A percentile compares a stretch with the other conserved stretches of the same genome.
phyloP scores from a whole-genome alignment of 805 yeast genomes.

The Nakazawaea anatomiae region DNA sequence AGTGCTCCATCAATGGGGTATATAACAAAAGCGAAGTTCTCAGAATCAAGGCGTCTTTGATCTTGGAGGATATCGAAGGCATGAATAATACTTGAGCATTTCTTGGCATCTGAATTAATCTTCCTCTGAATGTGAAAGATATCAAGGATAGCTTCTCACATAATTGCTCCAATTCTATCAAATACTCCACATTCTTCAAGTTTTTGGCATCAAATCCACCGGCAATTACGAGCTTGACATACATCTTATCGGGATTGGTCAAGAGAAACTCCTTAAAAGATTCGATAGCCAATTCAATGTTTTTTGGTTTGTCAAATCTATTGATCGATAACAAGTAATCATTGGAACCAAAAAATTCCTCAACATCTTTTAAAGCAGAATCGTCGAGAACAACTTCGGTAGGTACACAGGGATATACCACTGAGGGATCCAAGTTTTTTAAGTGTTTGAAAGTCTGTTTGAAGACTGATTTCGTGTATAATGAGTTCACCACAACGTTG shows the following conservation, averaged over 20 bases:
- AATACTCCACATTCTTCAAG: constrained; percentile 67
- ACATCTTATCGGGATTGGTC: constrained; percentile 23
- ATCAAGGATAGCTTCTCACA: constrained; percentile 40
- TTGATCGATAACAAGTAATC: constrained; percentile 68
- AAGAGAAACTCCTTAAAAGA: constrained; percentile 47
- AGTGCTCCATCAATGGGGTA: constrained; percentile 91
- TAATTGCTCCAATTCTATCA: constrained; percentile 50
- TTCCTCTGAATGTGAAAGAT: constrained; percentile 38
- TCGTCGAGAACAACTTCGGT: constrained; percentile 18
- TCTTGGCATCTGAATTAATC: constrained; percentile 22
- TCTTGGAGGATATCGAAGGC: constrained; percentile 67
- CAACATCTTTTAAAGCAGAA: constrained; percentile 26
- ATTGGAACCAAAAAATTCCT: constrained; percentile 26
- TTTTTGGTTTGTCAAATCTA: constrained; percentile 84
- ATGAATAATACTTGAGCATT: constrained; percentile 57
- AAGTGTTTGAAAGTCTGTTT: constrained; percentile 50
- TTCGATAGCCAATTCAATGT: constrained; percentile 69
- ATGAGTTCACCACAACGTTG: constrained; percentile 78
- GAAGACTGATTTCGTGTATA: constrained; percentile 72
- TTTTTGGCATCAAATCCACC: constrained; percentile 89
- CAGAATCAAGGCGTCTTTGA: constrained; percentile 58
- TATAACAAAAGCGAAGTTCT: constrained; percentile 61
- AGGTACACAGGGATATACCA: constrained; percentile 79
- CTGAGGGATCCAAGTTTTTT: constrained; percentile 38
- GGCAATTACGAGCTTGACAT: constrained; percentile 59